phyloP scores from a whole-genome alignment of 257 asterid genomes.

The Nicotiana tabacum region DNA sequence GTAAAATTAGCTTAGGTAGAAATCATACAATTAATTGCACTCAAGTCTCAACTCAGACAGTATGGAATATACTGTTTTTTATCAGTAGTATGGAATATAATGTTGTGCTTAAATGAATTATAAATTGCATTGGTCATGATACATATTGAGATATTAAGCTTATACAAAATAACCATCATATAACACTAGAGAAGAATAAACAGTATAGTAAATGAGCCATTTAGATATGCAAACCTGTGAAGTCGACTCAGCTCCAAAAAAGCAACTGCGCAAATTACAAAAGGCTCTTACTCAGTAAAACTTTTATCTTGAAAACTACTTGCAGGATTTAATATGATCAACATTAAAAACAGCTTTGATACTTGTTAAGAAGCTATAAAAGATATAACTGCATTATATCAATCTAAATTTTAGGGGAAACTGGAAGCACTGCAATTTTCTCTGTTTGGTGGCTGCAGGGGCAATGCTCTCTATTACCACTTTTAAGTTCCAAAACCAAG shows the following conservation, averaged over 20 bases:
- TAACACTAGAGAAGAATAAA: slow-evolving; percentile 7
- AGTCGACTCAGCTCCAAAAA: slow-evolving; percentile 55
- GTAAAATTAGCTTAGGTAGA: neutral
- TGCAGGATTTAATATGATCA: neutral
- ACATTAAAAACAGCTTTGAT: neutral
- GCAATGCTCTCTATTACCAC: neutral
- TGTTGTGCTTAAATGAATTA: slow-evolving; percentile 1
- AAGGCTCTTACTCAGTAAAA: neutral
- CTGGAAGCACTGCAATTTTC: neutral
- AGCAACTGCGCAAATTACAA: slow-evolving; percentile 38
- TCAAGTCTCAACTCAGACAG: neutral
- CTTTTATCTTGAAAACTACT: neutral
- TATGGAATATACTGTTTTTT: neutral
- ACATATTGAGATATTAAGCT: neutral
- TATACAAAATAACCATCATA: neutral
- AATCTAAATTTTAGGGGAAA: neutral
- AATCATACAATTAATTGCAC: neutral
- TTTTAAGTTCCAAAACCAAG: neutral
- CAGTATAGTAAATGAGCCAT: neutral
- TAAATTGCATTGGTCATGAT: neutral
- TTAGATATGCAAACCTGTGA: slow-evolving; percentile 51
- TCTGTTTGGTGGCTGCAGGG: neutral
- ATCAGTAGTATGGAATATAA: neutral
- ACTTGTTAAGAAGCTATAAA: neutral
- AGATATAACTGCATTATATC: neutral